A percentile compares a stretch with the other conserved stretches of the same genome.
Conservation (phyloP, 257 asterid genomes). For the Catharanthus roseus region DNA sequence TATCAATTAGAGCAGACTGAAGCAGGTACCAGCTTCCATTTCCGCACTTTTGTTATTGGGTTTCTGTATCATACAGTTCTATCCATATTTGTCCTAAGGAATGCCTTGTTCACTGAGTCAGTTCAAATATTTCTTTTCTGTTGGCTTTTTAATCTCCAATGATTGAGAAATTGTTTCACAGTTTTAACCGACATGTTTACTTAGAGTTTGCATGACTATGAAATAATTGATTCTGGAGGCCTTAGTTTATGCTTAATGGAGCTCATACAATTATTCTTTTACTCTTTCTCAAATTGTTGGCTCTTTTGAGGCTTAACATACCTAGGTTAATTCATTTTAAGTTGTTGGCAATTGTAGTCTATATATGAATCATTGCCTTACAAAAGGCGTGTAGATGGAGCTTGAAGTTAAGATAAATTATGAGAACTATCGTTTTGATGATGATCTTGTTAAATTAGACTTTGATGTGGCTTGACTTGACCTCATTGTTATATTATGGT, state of each 20-base stretch:
- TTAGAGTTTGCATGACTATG: neutral
- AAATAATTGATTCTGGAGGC: neutral
- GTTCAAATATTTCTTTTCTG: neutral
- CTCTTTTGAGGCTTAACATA: neutral
- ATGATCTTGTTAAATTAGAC: neutral
- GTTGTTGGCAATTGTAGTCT: neutral
- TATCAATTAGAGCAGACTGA: neutral
- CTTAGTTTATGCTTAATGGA: neutral
- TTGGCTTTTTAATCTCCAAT: neutral
- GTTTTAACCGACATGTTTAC: neutral
- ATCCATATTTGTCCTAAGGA: neutral
- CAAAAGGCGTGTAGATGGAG: neutral
- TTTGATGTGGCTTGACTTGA: neutral
- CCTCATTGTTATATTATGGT: neutral
- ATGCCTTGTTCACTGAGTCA: neutral
- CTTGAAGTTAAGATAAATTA: neutral
- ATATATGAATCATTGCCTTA: neutral
- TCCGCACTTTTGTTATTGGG: neutral
- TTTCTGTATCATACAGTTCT: neutral
- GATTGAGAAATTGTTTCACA: neutral
- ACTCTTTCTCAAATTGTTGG: neutral
- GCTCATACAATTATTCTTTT: neutral
- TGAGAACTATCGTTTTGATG: neutral
- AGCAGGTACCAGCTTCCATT: neutral
- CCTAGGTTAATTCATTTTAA: neutral